Evolutionary conservation across 208 protist species (phyloP).

Genomic region (Willaertia magna): DNA sequence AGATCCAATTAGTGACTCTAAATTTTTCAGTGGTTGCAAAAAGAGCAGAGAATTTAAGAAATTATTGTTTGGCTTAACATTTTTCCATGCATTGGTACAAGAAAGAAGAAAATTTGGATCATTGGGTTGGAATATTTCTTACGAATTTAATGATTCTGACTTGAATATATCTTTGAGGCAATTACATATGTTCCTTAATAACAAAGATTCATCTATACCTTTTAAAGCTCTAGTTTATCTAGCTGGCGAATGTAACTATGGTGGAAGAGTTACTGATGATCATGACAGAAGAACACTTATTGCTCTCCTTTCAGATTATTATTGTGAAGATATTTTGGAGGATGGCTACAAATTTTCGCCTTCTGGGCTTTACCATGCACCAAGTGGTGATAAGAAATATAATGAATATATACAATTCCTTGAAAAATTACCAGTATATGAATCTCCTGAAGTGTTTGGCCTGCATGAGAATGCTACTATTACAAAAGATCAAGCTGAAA

Average conservation of each 20-base stretch:
- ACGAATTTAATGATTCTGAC: slow-evolving; percentile 93
- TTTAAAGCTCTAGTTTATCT: slow-evolving; percentile 83
- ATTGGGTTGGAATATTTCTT: slow-evolving; percentile 87
- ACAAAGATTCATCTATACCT: slow-evolving; percentile 61
- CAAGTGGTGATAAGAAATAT: neutral
- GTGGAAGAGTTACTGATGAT: slow-evolving; percentile 78
- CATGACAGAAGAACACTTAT: slow-evolving; percentile 76
- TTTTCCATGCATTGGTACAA: slow-evolving; percentile 90
- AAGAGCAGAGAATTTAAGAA: slow-evolving; percentile 68
- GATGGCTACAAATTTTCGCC: slow-evolving; percentile 69
- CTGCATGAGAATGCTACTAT: slow-evolving; percentile 85
- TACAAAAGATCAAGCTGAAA: slow-evolving; percentile 37
- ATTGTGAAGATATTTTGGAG: slow-evolving; percentile 56
- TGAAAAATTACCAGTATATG: slow-evolving; percentile 51
- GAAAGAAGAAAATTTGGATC: slow-evolving; percentile 85
- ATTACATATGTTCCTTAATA: slow-evolving; percentile 82
- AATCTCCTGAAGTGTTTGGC: slow-evolving; percentile 73
- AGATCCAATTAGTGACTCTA: slow-evolving; percentile 20
- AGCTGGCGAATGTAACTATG: slow-evolving; percentile 77
- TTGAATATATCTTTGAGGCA: slow-evolving; percentile 82
- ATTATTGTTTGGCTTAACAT: slow-evolving; percentile 82
- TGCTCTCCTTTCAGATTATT: slow-evolving; percentile 64
- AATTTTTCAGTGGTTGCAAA: slow-evolving; percentile 35
- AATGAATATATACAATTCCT: slow-evolving; percentile 62
- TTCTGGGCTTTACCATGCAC: slow-evolving; percentile 29